A percentile compares a stretch with the other conserved stretches of the same genome.
These are phyloP conservation scores for Nitzschia sp. DNA, from an alignment of 108 stramenopile species.

Conservation along the genomic window DNA sequence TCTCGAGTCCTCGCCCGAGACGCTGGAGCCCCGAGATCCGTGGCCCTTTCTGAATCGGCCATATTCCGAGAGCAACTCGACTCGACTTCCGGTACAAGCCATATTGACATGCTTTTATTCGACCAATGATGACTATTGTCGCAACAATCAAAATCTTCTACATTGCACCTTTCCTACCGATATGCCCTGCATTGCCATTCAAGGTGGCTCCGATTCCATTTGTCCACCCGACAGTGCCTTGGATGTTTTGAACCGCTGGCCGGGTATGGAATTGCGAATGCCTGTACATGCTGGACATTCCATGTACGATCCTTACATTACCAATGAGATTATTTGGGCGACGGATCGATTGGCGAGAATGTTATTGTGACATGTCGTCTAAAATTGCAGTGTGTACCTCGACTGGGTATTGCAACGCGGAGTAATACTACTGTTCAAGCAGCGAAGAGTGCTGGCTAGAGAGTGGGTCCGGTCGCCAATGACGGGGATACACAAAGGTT, in stretches of 20 bases:
- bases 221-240: conserved; percentile 79
- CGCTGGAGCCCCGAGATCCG: not conserved
- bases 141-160: conserved; percentile 23
- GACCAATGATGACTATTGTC: conserved; percentile 52
- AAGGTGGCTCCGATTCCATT: conserved; percentile 69
- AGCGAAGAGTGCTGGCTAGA: no score
- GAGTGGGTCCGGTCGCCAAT: no score
- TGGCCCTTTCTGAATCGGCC: conserved; percentile 22
- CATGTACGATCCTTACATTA: conserved; percentile 76
- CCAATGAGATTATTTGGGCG: conserved; percentile 63
- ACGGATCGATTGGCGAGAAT: conserved; percentile 59
- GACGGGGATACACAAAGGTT: no score
- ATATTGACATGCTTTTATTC: conserved; percentile 83
- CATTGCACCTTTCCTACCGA: conserved; percentile 7
- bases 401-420: no score
- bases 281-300: conserved; percentile 65
- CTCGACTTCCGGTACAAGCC: conserved; percentile 64
- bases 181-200: conserved; percentile 69
- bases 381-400: no score
- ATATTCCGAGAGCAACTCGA: conserved; percentile 11
- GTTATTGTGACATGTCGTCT: no score
- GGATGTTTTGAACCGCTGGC: conserved; percentile 59
- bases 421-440: no score
- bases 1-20: not conserved
- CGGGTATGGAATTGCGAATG: conserved; percentile 63